These are phyloP conservation scores for Erysiphe pulchra DNA, from an alignment of 2,329 filamentous ascomycete species.

Conservation along the genomic window DNA sequence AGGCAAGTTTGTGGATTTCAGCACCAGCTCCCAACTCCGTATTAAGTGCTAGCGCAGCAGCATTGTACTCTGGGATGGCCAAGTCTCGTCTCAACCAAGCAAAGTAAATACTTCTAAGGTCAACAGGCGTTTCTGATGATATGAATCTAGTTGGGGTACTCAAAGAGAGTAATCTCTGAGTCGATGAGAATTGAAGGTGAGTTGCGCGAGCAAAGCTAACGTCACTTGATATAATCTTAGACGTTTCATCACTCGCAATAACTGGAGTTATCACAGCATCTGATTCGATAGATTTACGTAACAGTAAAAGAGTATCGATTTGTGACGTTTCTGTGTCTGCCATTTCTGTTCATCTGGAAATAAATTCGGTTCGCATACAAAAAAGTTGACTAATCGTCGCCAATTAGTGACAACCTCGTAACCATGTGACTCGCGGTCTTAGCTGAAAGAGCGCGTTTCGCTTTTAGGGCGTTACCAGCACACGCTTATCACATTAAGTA, in stretches of 20 bases:
- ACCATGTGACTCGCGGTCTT: too few relatives aligned
- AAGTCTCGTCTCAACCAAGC: constrained; percentile 86
- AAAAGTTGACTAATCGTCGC: too few relatives aligned
- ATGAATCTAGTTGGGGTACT: constrained; percentile 63
- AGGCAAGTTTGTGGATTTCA: constrained; percentile 66
- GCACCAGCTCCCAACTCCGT: constrained; percentile 37
- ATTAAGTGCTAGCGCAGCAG: constrained; percentile 56
- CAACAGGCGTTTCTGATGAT: constrained; percentile 46
- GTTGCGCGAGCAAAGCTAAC: constrained; percentile 47
- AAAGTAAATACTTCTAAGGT: constrained; percentile 87
- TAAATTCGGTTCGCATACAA: neutral
- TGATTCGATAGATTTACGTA: constrained; percentile 60
- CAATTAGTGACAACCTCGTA: too few relatives aligned
- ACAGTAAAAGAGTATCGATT: constrained; percentile 55
- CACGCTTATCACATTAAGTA: too few relatives aligned
- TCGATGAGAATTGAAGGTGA: constrained; percentile 46
- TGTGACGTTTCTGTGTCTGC: constrained; percentile 23
- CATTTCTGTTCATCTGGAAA: constrained; percentile 18
- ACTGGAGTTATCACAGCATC: constrained; percentile 46
- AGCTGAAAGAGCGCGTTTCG: too few relatives aligned
- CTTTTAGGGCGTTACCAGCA: too few relatives aligned
- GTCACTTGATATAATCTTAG: constrained; percentile 28
- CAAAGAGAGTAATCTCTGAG: constrained; percentile 39
- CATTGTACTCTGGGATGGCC: constrained; percentile 75
- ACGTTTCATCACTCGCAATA: constrained; percentile 28